Percentiles rank a stretch among this genome's conserved stretches.
These are phyloP conservation scores for Moniliophthora roreri DNA, from an alignment of 1,284 basidiomycete genomes.

Conservation along the genomic window DNA sequence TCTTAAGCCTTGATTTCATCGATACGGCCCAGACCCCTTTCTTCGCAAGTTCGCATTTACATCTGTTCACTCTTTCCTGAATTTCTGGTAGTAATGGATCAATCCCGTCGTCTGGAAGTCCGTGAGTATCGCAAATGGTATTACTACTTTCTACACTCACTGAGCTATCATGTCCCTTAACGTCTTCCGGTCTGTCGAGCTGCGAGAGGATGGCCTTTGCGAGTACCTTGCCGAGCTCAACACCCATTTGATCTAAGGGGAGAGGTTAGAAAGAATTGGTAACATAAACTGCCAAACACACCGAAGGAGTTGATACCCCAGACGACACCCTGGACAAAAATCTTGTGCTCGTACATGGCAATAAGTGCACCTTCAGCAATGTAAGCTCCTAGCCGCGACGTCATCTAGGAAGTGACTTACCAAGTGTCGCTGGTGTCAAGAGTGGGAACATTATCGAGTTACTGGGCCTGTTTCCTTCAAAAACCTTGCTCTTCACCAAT, in stretches of 20 bases:
- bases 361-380: slow-evolving; percentile 64
- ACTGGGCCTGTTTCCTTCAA: slow-evolving; percentile 96
- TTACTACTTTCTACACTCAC: slow-evolving; percentile 44
- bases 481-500: slow-evolving; percentile 95
- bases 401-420: slow-evolving; percentile 29
- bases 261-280: neutral
- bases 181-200: slow-evolving; percentile 79
- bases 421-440: slow-evolving; percentile 88
- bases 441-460: slow-evolving; percentile 96
- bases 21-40: too few species aligned
- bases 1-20: too few species aligned
- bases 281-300: slow-evolving; percentile 29
- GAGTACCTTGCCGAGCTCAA: slow-evolving; percentile 95
- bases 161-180: slow-evolving; percentile 90
- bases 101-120: slow-evolving; percentile 78
- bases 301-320: slow-evolving; percentile 99
- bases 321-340: slow-evolving; percentile 94
- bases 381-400: neutral
- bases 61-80: slow-evolving; percentile 67
- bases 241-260: slow-evolving; percentile 83
- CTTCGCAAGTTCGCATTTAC: too few species aligned
- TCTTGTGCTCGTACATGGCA: slow-evolving; percentile 98
- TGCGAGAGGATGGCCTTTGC: slow-evolving; percentile 95
- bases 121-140: slow-evolving; percentile 5
- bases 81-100: slow-evolving; percentile 92